Percentiles rank a stretch among this genome's conserved stretches.
Evolutionary conservation across 495 filamentous ascomycete species (phyloP).

Genomic region (Xylaria venustula): DNA sequence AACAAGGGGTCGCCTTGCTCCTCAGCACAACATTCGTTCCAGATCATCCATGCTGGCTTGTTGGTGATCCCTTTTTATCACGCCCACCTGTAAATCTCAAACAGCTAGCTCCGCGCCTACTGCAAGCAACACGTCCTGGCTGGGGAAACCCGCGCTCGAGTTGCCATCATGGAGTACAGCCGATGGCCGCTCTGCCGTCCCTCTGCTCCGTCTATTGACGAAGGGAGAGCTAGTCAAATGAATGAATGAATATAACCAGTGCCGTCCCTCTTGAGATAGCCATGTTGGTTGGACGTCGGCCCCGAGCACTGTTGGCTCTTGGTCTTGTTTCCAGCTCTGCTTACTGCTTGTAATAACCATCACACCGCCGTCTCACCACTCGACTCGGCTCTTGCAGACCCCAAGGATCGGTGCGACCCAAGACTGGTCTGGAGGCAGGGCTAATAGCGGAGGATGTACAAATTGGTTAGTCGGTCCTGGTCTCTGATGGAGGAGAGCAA

Average conservation of each 20-base stretch:
- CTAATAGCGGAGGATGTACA: conserved; percentile 12
- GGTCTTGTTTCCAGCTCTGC: background rate
- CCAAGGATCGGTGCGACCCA: background rate
- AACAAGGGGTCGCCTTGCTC: conserved; percentile 26
- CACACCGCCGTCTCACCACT: conserved; percentile 8
- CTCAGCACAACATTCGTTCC: conserved; percentile 16
- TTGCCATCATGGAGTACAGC: background rate
- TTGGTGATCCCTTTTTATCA: conserved; percentile 50
- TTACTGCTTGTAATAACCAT: background rate
- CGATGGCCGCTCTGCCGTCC: background rate
- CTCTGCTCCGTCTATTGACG: background rate
- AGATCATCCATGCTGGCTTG: conserved; percentile 37
- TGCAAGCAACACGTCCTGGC: conserved; percentile 1
- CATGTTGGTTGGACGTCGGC: background rate
- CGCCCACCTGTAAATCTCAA: conserved; percentile 44
- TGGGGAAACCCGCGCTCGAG: background rate
- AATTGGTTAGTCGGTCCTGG: conserved; percentile 10
- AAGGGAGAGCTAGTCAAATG: conserved; percentile 1
- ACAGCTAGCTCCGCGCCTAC: conserved; percentile 17
- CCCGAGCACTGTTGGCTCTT: background rate
- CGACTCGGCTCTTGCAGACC: background rate
- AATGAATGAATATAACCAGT: conserved; percentile 2
- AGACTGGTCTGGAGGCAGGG: background rate
- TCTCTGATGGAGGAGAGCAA: conserved; percentile 10
- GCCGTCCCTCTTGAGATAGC: background rate